Evolutionary conservation across 805 yeast genomes (phyloP).

Genomic region (Candida awuae): DNA sequence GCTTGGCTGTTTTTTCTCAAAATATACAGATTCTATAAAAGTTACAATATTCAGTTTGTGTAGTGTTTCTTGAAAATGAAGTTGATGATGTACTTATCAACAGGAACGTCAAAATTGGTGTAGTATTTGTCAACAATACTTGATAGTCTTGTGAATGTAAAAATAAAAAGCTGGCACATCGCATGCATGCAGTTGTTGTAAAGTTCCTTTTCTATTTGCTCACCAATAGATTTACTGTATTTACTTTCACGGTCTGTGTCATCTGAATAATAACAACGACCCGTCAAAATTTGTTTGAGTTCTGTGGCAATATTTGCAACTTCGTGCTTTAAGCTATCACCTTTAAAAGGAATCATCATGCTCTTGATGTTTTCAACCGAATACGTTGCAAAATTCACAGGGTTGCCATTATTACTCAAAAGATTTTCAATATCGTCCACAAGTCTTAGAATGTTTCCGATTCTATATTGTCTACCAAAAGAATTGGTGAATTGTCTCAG

Average conservation of each 20-base stretch:
- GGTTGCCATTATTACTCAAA: conserved; percentile 35
- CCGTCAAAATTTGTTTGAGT: conserved; percentile 44
- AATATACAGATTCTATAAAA: too few species aligned
- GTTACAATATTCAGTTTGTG: not conserved
- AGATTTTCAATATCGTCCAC: conserved; percentile 55
- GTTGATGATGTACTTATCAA: conserved; percentile 26
- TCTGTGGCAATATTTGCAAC: conserved; percentile 48
- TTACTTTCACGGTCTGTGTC: conserved; percentile 21
- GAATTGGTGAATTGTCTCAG: conserved; percentile 35
- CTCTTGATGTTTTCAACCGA: conserved; percentile 51
- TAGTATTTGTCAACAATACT: conserved; percentile 50
- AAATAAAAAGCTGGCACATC: conserved; percentile 51
- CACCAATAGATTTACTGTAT: conserved; percentile 19
- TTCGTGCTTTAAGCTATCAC: conserved; percentile 47
- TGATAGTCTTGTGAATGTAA: conserved; percentile 47
- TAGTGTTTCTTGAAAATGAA: conserved; percentile 23
- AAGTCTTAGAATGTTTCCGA: conserved; percentile 64
- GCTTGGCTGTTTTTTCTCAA: too few species aligned
- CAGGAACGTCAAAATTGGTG: conserved; percentile 26
- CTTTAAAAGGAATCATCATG: conserved; percentile 48
- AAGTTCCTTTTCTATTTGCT: conserved; percentile 44
- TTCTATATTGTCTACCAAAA: conserved; percentile 39
- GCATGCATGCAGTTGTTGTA: conserved; percentile 62
- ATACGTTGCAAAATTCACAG: conserved; percentile 55
- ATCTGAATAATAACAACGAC: conserved; percentile 15